phyloP scores from a whole-genome alignment of 75 land plant species.

The Cryptomeria japonica region DNA sequence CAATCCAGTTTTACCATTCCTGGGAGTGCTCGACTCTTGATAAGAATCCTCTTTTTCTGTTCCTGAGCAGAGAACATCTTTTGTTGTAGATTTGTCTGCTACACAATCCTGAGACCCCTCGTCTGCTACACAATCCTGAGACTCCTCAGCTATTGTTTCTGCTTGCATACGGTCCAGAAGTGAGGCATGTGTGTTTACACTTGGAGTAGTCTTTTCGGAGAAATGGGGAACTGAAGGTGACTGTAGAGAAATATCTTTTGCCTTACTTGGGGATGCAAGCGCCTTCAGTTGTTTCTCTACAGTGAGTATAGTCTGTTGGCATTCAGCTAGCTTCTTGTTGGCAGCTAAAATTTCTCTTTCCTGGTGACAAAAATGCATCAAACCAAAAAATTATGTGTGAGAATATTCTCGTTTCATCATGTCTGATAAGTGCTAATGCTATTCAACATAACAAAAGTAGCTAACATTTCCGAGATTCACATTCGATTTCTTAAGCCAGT shows the following conservation, averaged over 20 bases:
- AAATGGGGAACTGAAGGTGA: not conserved
- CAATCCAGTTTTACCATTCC: not conserved
- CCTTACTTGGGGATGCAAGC: conserved; percentile 50
- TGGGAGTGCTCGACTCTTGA: not conserved
- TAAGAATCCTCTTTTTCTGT: not conserved
- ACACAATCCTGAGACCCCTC: conserved; percentile 23
- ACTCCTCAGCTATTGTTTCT: conserved; percentile 26
- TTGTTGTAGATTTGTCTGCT: conserved; percentile 27
- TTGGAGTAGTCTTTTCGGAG: conserved; percentile 9
- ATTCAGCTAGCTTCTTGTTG: conserved; percentile 78
- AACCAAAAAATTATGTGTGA: not conserved
- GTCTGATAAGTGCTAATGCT: not conserved
- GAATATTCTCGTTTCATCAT: not conserved
- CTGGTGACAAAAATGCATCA: conserved; percentile 36
- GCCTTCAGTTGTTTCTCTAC: conserved; percentile 89
- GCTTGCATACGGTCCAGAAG: conserved; percentile 26
- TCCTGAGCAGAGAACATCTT: conserved; percentile 27
- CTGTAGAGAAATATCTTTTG: conserved; percentile 30
- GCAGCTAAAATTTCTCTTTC: conserved; percentile 78
- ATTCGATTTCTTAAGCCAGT: not conserved
- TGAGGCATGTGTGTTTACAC: conserved; percentile 15
- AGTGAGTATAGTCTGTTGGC: conserved; percentile 80
- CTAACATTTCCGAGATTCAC: not conserved
- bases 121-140: conserved; percentile 13
- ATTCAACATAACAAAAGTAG: not conserved